These are phyloP conservation scores for Kluyveromyces lactis DNA, from an alignment of 805 yeast species.

Conservation along the genomic window DNA sequence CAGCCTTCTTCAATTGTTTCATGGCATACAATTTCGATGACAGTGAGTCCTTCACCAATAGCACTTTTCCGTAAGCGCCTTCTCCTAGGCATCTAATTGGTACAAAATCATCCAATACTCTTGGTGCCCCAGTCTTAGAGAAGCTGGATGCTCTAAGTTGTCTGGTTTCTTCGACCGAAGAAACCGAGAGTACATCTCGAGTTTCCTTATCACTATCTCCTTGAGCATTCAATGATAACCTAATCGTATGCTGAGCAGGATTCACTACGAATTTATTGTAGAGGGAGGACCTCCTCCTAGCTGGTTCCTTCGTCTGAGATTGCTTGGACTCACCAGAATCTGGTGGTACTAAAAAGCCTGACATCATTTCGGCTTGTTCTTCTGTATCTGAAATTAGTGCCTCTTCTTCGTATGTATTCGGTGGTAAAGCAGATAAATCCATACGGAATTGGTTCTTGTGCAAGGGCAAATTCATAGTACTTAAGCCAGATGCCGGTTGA, in stretches of 20 bases:
- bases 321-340: slow-evolving; percentile 17
- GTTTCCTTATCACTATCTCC: slow-evolving; percentile 1
- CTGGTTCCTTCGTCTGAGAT: slow-evolving; percentile 15
- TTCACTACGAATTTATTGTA: slow-evolving; percentile 22
- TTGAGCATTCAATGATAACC: slow-evolving; percentile 15
- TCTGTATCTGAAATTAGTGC: not conserved
- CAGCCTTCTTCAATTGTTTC: slow-evolving; percentile 77
- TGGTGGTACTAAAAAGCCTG: not conserved
- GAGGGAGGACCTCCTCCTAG: slow-evolving; percentile 25
- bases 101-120: slow-evolving; percentile 48
- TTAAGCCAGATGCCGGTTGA: not conserved
- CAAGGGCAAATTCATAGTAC: slow-evolving; percentile 1
- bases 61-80: slow-evolving; percentile 85
- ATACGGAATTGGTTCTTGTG: slow-evolving; percentile 9
- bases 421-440: slow-evolving; percentile 6
- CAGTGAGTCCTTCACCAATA: slow-evolving; percentile 57
- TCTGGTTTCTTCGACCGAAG: not conserved
- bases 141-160: slow-evolving; percentile 1
- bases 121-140: slow-evolving; percentile 8
- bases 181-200: not conserved
- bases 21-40: slow-evolving; percentile 72
- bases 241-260: slow-evolving; percentile 22
- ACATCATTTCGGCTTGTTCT: not conserved
- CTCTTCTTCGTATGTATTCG: not conserved
- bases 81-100: slow-evolving; percentile 72